Evolutionary conservation across 257 asterid genomes (phyloP), one percentile per base, ranked within the genome.

Genomic region (Fraxinus americana): DNA sequence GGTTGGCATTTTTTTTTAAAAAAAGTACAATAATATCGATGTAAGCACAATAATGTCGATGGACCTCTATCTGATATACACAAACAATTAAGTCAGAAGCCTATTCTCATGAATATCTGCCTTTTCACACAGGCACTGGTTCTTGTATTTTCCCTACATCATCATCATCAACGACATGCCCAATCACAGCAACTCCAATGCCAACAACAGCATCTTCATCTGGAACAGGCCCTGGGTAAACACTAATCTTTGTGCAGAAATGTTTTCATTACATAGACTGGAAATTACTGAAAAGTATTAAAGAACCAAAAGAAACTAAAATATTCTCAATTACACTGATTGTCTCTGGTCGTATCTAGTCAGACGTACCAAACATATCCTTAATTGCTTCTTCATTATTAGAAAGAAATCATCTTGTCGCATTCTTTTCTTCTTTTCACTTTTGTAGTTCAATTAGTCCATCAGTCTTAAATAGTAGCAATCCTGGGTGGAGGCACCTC

Each of bases 121-220:
- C 71, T 68, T 72, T 63, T 63, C 14, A 25, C 76, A 0, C 90
- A 94, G 99, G 99, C 80, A 78, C 87, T 27, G 98, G 97, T 70
- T 89, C 97, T 61, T 94, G 98, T 83, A 45, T 82, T 81, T 92
- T 72, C 82, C 77, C 91, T 1, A 34, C 91, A 70, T 74, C 45
- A 39, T 16, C 59, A 14, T 17, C 59, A 16, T 0, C 35, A 3
- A 43, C 92, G 2, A 45, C 88, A n/a, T 78, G 90, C 7, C 87
- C 90, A 75, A 78, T 66, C 84, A 17, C 95, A 35, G 45, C 85
- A 12, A 73, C 80, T 67, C 82, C 90, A 59, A 78, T 88, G 19
- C 93, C 97, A 43, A 70, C 85, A 41, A 80, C 91, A 25, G 77
- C 87, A 50, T 78, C 96, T 65, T 78, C 90, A 79, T 72, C 89